phyloP scores from a whole-genome alignment of 2,329 filamentous ascomycete species.

The Colletotrichum orchidophilum region DNA sequence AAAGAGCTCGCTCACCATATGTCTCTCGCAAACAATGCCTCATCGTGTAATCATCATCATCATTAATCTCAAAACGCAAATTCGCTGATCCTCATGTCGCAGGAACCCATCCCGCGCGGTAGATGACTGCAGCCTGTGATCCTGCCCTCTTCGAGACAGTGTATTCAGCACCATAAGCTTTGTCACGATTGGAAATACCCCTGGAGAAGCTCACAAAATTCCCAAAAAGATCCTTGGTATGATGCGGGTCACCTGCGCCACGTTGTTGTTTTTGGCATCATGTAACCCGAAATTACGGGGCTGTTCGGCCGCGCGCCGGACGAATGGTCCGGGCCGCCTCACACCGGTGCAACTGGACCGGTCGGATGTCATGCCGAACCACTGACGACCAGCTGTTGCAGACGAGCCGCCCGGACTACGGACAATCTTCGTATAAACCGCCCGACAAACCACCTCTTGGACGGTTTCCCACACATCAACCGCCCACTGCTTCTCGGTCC shows the following conservation, averaged over 20 bases:
- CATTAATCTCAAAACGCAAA: not conserved
- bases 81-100: not conserved
- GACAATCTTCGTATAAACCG: not conserved
- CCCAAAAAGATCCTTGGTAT: not conserved
- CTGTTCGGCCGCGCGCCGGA: conserved; percentile 13
- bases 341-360: too few species aligned
- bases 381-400: too few species aligned
- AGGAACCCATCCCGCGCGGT: not conserved
- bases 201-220: not conserved
- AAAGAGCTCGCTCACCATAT: too few species aligned
- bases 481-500: not conserved
- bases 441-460: not conserved
- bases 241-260: not conserved
- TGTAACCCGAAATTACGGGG: not conserved
- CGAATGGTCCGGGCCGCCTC: not conserved
- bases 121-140: not conserved
- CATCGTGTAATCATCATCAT: not conserved
- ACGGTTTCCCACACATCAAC: not conserved
- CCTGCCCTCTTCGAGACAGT: not conserved
- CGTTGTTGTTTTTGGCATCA: not conserved
- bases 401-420: not conserved
- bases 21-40: not conserved
- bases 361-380: not conserved
- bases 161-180: not conserved
- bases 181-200: not conserved